These are phyloP conservation scores for Colletotrichum gigasporum DNA, from an alignment of 2,329 filamentous ascomycete species.

Conservation along the genomic window DNA sequence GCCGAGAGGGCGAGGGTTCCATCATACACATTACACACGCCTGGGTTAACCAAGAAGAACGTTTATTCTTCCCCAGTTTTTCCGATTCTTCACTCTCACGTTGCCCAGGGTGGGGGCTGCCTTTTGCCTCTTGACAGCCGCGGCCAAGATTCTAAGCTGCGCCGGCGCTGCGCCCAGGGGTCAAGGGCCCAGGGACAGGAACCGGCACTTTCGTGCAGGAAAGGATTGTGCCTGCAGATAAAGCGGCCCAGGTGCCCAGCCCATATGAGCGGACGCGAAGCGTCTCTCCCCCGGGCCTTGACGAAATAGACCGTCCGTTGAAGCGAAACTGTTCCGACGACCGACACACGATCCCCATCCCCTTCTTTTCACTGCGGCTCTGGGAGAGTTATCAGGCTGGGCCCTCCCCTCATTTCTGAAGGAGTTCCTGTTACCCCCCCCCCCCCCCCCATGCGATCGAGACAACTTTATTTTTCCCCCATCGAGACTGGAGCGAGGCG, in stretches of 20 bases:
- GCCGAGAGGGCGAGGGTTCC: background rate
- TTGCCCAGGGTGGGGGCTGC: background rate
- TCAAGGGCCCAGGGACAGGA: background rate
- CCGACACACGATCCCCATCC: too few species aligned
- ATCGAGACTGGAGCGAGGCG: background rate
- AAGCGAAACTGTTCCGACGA: background rate
- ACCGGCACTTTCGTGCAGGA: background rate
- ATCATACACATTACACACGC: background rate
- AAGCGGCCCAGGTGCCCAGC: conserved; percentile 4
- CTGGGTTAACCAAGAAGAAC: background rate
- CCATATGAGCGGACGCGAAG: background rate
- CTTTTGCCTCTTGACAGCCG: background rate
- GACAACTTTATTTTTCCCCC: background rate
- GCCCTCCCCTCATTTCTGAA: background rate
- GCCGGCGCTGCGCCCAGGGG: background rate
- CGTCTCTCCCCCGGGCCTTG: background rate
- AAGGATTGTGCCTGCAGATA: conserved; percentile 12
- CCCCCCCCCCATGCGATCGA: background rate
- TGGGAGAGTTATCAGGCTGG: conserved; percentile 12
- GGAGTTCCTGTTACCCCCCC: background rate
- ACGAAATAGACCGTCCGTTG: background rate
- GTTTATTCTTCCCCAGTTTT: conserved; percentile 2
- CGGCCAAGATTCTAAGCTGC: background rate
- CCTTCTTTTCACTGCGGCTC: background rate
- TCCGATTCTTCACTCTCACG: conserved; percentile 1